Percentiles rank a stretch among this genome's conserved stretches.
Evolutionary conservation across 192 early-diverging fungal genomes (phyloP).

Genomic region (Coemansia reversa): DNA sequence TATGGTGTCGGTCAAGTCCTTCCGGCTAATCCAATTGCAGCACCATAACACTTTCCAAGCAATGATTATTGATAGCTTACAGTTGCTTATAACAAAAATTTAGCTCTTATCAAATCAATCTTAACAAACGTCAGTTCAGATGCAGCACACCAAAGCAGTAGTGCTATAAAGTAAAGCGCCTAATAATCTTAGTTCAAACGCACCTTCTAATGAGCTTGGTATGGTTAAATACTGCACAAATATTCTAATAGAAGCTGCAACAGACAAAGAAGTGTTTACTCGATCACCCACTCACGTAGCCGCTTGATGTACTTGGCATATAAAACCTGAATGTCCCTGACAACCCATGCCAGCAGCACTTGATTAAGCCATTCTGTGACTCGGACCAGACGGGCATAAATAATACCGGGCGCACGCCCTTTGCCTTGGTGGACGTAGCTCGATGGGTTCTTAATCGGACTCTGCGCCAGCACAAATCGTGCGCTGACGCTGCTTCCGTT

Average conservation of each 20-base stretch:
- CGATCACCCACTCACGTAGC: constrained; percentile 54
- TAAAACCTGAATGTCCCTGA: constrained; percentile 52
- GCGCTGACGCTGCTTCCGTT: constrained; percentile 4
- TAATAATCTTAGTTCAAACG: not conserved
- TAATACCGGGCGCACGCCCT: constrained; percentile 48
- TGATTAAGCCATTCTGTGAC: constrained; percentile 53
- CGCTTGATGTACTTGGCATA: constrained; percentile 56
- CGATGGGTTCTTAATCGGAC: constrained; percentile 47
- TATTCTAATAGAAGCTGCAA: no score
- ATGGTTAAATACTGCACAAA: not conserved
- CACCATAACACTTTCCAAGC: no score
- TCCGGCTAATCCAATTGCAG: no score
- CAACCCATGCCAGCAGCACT: constrained; percentile 53
- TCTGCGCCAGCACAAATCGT: constrained; percentile 47
- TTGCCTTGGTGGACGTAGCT: constrained; percentile 46
- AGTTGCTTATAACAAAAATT: not conserved
- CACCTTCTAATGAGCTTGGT: not conserved
- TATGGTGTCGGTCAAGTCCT: not conserved
- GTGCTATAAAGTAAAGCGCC: not conserved
- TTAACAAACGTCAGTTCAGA: not conserved
- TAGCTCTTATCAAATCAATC: not conserved
- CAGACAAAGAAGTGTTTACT: constrained; percentile 21
- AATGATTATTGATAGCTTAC: not conserved
- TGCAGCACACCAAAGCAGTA: not conserved
- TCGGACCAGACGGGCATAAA: constrained; percentile 49